These are phyloP conservation scores for Hymenoscyphus infarciens DNA, from an alignment of 2,329 filamentous ascomycete species.

Conservation along the genomic window DNA sequence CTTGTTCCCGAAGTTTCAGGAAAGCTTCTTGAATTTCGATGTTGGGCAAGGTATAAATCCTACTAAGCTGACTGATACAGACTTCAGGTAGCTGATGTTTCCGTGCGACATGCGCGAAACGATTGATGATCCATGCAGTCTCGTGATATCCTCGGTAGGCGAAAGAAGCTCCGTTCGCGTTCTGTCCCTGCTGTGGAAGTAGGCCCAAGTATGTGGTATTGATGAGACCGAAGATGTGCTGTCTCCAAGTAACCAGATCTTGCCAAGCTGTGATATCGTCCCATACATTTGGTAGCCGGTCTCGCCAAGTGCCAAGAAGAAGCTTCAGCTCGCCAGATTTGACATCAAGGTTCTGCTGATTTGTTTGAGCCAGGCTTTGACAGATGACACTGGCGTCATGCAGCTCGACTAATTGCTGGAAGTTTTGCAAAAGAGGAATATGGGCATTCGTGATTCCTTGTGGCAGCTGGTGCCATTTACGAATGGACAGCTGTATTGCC, in stretches of 20 bases:
- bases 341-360: conserved; percentile 76
- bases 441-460: conserved; percentile 91
- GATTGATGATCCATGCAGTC: conserved; percentile 99
- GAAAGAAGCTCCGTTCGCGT: conserved; percentile 85
- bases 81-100: conserved; percentile 97
- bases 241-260: conserved; percentile 98
- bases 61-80: conserved; percentile 93
- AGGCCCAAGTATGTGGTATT: conserved; percentile 89
- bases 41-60: conserved; percentile 97
- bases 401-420: conserved; percentile 94
- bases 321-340: conserved; percentile 96
- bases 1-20: conserved; percentile 95
- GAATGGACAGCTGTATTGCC: conserved; percentile 92
- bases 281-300: conserved; percentile 95
- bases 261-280: conserved; percentile 99
- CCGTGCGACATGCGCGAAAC: conserved; percentile 93
- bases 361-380: conserved; percentile 82
- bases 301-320: conserved; percentile 89
- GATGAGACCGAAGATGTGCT: conserved; percentile 97
- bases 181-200: conserved; percentile 74
- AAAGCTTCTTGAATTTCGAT: conserved; percentile 99
- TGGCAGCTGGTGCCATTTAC: conserved; percentile 99
- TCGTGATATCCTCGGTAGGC: conserved; percentile 97
- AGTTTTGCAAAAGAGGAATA: conserved; percentile 91
- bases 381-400: conserved; percentile 98